Base-by-base conservation (phyloP, 805 yeast species). In the Candida saitoana region DNA sequence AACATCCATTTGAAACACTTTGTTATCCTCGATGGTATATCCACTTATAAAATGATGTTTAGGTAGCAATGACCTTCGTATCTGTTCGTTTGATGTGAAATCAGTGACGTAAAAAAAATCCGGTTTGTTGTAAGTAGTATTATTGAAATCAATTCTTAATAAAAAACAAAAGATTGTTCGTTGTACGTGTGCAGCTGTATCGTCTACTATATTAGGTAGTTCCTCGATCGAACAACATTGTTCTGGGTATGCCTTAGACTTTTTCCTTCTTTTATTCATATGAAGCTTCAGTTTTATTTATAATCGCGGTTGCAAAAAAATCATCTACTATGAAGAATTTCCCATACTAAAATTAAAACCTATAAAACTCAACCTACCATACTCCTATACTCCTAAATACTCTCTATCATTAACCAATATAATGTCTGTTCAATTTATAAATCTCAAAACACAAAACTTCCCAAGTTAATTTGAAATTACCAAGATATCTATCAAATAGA, bases 371-470 rank as follows among this genome's bases (percentile, higher is more conserved):
- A n/a, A n/a, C n/a, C n/a, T n/a, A n/a, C n/a, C n/a, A n/a, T n/a
- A n/a, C n/a, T n/a, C n/a, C n/a, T n/a, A n/a, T n/a, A n/a, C n/a
- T n/a, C n/a, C n/a, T n/a, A 11, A 7, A 22, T 22, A 22, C 11
- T 7, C 17, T 36, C 25, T 25, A 11, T 19, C 16, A 8, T 14
- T 27, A 19, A 9, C 16, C 36, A 14, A 60, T 52, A 49, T 63
- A 62, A 40, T 55, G 55, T 16, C 47, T 46, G 43, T 63, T 63
- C 36, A 63, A 49, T 45, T 53, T 55, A 36, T 52, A 47, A 15
- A 63, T 55, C 44, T 63, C 67, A 36, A 52, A 37, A 42, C 67
- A 62, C 20, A 63, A 40, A 29, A 45, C 49, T 30, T 55, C 63
- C 67, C 67, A 63, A 33, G 56, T 55, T 39, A 51, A 46, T n/a